Conservation (phyloP, 2,329 filamentous ascomycete species). For the Colletotrichum sublineola region DNA sequence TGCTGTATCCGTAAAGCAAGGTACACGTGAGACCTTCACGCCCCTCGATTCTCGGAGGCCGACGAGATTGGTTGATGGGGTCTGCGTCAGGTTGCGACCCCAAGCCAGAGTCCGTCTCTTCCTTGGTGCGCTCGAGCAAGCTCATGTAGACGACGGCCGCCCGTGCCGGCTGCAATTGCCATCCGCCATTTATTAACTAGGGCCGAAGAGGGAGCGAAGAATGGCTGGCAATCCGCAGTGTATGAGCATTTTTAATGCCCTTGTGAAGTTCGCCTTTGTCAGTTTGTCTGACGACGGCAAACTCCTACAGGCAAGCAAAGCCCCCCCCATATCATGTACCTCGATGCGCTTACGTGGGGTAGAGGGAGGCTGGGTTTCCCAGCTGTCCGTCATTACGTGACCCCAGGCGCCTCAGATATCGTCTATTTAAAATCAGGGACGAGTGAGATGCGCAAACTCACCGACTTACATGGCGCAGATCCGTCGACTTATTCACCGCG, state of each 20-base stretch:
- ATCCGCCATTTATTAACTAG: conserved; percentile 7
- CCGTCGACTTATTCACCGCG: conserved; percentile 26
- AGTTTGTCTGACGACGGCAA: conserved; percentile 11
- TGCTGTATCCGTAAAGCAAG: conserved; percentile 31
- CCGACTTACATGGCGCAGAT: conserved; percentile 32
- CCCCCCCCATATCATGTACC: not conserved
- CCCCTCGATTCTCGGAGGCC: conserved; percentile 30
- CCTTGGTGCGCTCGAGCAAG: conserved; percentile 37
- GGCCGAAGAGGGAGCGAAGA: not conserved
- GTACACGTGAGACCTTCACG: conserved; percentile 41
- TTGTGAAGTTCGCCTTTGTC: conserved; percentile 10
- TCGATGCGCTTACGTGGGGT: conserved; percentile 1
- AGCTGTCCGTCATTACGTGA: not conserved
- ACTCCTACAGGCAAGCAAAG: conserved; percentile 11
- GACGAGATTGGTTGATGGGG: conserved; percentile 37
- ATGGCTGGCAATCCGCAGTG: conserved; percentile 17
- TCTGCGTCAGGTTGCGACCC: conserved; percentile 40
- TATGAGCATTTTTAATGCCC: conserved; percentile 29
- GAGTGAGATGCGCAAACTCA: conserved; percentile 23
- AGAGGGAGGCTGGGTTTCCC: not conserved
- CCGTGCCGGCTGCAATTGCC: conserved; percentile 23
- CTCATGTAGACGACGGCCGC: conserved; percentile 23
- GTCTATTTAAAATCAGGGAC: conserved; percentile 9
- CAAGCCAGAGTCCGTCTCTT: conserved; percentile 39
- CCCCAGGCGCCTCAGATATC: not conserved